These are phyloP conservation scores for Pseudisothecium myosuroides DNA, from an alignment of 225 moss, liverwort and hornwort genomes.

Conservation along the genomic window DNA sequence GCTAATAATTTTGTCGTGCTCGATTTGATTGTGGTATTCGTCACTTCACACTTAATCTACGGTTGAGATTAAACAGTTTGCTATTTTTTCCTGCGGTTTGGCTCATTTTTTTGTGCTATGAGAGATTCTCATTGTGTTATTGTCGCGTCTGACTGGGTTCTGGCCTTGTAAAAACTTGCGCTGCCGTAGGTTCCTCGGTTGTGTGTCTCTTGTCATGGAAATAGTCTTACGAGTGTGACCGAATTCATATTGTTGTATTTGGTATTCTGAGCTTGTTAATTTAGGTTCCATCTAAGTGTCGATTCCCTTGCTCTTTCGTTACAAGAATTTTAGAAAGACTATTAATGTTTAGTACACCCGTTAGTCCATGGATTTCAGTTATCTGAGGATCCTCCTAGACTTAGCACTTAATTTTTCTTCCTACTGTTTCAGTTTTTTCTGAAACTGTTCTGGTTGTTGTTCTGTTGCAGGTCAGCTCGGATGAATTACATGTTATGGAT, in stretches of 20 bases:
- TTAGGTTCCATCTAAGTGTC: background rate
- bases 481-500: constrained; percentile 1
- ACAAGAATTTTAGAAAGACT: background rate
- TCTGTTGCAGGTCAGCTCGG: background rate
- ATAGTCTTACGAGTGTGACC: background rate
- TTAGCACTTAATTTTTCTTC: background rate
- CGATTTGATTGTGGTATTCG: background rate
- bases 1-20: background rate
- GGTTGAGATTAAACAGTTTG: background rate
- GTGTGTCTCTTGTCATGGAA: background rate
- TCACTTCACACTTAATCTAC: background rate
- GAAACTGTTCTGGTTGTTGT: background rate
- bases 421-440: background rate
- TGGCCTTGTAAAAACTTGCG: background rate
- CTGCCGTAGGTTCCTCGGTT: background rate
- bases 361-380: background rate
- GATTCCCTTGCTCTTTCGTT: background rate
- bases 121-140: background rate
- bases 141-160: background rate
- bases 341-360: background rate
- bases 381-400: background rate
- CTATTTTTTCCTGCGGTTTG: background rate
- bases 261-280: background rate
- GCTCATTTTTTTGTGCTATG: background rate
- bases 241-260: background rate